Evolutionary conservation across 1,284 basidiomycete species (phyloP), one percentile per base, ranked within the genome.

Genomic region (Papiliotrema flavescens): DNA sequence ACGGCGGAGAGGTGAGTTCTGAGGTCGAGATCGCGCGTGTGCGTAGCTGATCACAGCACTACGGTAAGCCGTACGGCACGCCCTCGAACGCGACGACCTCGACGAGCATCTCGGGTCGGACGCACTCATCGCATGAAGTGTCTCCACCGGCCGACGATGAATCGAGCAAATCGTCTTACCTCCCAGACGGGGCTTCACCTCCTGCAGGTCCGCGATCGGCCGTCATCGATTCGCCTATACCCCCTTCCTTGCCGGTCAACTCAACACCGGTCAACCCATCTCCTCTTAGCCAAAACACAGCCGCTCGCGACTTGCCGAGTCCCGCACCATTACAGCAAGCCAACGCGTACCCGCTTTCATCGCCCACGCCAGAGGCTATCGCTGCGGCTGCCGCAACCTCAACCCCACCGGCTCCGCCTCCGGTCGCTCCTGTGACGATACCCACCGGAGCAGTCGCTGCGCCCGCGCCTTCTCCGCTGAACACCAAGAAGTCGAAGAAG

Each of bases 401-500:
- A 24, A 47, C 54, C 15, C 19, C 47, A 1, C 20, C 36, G 3
- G 34, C 47, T 15, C 40, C 54, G n/a, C 36, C 42, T 13, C 44
- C 57, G 7, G 37, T 51, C 9, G 36, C 55, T 17, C 13, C 23
- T 14, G 19, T 24, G 8, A 8, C 42, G 23, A 15, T 40, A 22
- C 44, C 44, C 11, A 4, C 28, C 3, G 17, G 6, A 11, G 5
- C 28, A 6, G 28, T 5, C 28, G 11, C 28, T 5, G 6, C 28
- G 28, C 28, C 44, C 14, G 24, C 24, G 23, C 49, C 51, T 35
- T 46, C 57, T 14, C 32, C 52, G 6, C 41, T 63, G 6, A 53
- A 54, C 11, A 54, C 57, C 4, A 70, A 70, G 54, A 73, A 89
- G 69, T 85, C 89, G 72, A 90, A 89, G 76, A 84, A 85, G 63